These are phyloP conservation scores for Pichia sp. DNA, from an alignment of 1,139 yeast genomes.

Conservation along the genomic window DNA sequence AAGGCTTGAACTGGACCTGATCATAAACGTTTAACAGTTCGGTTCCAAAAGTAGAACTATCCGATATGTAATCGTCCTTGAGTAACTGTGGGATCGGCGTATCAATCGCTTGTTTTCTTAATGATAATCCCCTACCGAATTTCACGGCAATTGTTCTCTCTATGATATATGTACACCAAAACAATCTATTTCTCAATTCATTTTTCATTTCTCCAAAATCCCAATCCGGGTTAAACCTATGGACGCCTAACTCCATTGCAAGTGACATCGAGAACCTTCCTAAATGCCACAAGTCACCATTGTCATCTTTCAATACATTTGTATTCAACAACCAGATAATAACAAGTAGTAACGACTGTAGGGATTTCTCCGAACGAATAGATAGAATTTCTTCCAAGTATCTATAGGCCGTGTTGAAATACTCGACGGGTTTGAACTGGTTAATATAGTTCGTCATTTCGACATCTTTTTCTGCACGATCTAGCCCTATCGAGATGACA, in stretches of 20 bases:
- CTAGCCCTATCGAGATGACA: constrained; percentile 22
- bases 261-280: constrained; percentile 25
- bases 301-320: constrained; percentile 21
- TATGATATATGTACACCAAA: constrained; percentile 24
- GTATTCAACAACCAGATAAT: constrained; percentile 23
- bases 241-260: constrained; percentile 27
- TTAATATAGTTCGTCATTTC: constrained; percentile 12
- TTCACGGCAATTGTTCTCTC: constrained; percentile 25
- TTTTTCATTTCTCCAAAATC: constrained; percentile 22
- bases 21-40: constrained; percentile 12
- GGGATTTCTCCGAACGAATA: constrained; percentile 21
- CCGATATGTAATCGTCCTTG: constrained; percentile 19
- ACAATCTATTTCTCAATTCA: constrained; percentile 24
- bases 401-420: constrained; percentile 23
- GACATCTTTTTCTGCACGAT: constrained; percentile 10
- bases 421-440: constrained; percentile 23
- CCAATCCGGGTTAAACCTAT: constrained; percentile 26
- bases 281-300: constrained; percentile 26
- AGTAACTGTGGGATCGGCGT: constrained; percentile 23
- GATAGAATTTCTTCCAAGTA: constrained; percentile 23
- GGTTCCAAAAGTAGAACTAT: constrained; percentile 7
- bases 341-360: constrained; percentile 22
- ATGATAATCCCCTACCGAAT: constrained; percentile 23
- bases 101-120: constrained; percentile 26
- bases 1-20: constrained; percentile 21